phyloP scores from a whole-genome alignment of 2,329 filamentous ascomycete genomes.

The Colletotrichum musae region DNA sequence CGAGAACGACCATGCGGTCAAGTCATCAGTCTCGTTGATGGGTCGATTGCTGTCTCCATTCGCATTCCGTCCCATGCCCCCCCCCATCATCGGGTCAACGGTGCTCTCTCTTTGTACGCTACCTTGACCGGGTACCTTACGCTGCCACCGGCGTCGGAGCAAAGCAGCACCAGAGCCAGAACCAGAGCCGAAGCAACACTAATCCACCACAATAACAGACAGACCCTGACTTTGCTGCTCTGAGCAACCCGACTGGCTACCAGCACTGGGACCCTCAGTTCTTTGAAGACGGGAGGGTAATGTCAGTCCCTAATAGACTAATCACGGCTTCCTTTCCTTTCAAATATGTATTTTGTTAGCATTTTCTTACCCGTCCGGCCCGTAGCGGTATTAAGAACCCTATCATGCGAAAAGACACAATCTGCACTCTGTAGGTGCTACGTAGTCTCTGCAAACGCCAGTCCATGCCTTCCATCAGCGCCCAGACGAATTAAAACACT shows the following conservation, averaged over 20 bases:
- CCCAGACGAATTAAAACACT: no score
- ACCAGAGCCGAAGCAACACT: conserved; percentile 24
- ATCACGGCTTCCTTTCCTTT: neutral
- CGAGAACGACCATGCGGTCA: no score
- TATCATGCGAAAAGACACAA: no score
- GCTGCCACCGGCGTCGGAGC: conserved; percentile 14
- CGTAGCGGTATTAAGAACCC: neutral
- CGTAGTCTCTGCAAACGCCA: no score
- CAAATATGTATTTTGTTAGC: neutral
- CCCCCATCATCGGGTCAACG: conserved; percentile 24
- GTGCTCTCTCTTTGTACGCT: neutral
- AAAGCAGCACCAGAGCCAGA: neutral
- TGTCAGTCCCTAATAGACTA: no score
- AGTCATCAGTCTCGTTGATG: no score
- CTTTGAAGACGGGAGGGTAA: no score
- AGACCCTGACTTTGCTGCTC: conserved; percentile 20
- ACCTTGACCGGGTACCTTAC: neutral
- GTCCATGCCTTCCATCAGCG: no score
- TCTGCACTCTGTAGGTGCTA: no score
- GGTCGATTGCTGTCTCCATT: no score
- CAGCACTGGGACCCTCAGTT: conserved; percentile 23
- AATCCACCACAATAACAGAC: conserved; percentile 22
- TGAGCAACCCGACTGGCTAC: conserved; percentile 24
- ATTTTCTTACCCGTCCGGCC: neutral
- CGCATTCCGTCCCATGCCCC: neutral